phyloP scores from a whole-genome alignment of 1,284 basidiomycete species.

The Tilletia caries region DNA sequence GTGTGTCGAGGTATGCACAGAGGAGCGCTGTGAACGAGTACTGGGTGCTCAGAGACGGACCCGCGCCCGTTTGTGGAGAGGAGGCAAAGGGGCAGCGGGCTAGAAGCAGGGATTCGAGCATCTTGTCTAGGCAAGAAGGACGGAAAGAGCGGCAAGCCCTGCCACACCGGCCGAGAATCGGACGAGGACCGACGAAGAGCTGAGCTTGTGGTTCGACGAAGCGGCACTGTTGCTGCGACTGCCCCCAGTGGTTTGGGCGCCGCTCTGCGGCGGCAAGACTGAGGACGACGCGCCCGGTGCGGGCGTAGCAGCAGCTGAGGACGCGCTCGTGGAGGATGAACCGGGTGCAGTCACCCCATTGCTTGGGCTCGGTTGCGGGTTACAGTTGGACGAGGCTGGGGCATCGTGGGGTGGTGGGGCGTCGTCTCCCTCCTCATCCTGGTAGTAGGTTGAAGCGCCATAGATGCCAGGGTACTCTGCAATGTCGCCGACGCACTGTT shows the following conservation, averaged over 20 bases:
- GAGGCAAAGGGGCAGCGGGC: too few species aligned
- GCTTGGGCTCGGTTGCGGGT: background rate
- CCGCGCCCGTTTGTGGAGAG: too few species aligned
- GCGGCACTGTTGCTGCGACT: background rate
- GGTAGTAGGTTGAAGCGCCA: slow-evolving; percentile 41
- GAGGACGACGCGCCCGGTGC: background rate
- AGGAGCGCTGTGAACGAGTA: too few species aligned
- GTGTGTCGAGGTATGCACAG: too few species aligned
- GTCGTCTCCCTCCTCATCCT: slow-evolving; percentile 22
- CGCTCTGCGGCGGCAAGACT: background rate
- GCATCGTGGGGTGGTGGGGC: slow-evolving; percentile 1
- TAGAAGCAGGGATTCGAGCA: too few species aligned
- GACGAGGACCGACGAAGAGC: too few species aligned
- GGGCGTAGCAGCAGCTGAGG: background rate
- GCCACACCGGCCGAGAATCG: too few species aligned
- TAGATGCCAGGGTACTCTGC: slow-evolving; percentile 48
- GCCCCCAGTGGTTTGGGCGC: background rate
- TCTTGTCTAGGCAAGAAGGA: too few species aligned
- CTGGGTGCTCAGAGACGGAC: too few species aligned
- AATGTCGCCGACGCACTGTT: slow-evolving; percentile 43
- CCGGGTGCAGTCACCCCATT: background rate
- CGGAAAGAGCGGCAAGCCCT: too few species aligned
- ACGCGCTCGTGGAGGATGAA: background rate
- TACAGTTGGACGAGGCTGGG: slow-evolving; percentile 13
- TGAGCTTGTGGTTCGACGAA: too few species aligned